Evolutionary conservation across 2,329 filamentous ascomycete genomes (phyloP).

Genomic region (Phoma sp.): DNA sequence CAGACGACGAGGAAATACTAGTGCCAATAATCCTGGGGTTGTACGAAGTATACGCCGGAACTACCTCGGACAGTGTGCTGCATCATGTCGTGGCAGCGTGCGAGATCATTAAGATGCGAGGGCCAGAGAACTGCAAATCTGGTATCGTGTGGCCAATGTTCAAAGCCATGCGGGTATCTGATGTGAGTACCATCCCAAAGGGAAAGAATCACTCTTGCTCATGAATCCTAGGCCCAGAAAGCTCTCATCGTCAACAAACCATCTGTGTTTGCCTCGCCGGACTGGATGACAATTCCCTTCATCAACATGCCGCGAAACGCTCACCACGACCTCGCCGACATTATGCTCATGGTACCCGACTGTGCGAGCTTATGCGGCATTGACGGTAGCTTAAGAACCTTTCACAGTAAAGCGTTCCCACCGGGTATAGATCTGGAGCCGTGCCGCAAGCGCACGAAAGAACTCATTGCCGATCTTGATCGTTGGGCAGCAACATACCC

Average conservation of each 20-base stretch:
- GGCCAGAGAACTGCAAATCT: conserved; percentile 34
- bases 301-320: conserved; percentile 28
- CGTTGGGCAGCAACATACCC: conserved; percentile 30
- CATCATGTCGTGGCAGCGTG: conserved; percentile 37
- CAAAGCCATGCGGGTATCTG: conserved; percentile 37
- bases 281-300: conserved; percentile 43
- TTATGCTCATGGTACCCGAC: conserved; percentile 36
- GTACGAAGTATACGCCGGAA: conserved; percentile 41
- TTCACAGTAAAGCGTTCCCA: conserved; percentile 28
- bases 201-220: background rate
- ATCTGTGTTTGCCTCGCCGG: conserved; percentile 31
- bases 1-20: conserved; percentile 37
- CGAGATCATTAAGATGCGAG: conserved; percentile 41
- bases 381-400: conserved; percentile 24
- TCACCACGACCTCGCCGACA: conserved; percentile 33
- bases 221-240: conserved; percentile 38
- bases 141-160: conserved; percentile 34
- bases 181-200: conserved; percentile 26
- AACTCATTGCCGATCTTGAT: conserved; percentile 26
- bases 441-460: conserved; percentile 19
- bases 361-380: conserved; percentile 26
- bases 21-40: conserved; percentile 38
- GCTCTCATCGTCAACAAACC: conserved; percentile 35
- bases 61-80: conserved; percentile 35
- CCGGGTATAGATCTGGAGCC: conserved; percentile 17